These are phyloP conservation scores for Rhodotorula sp. DNA, from an alignment of 1,284 basidiomycete species.

Conservation along the genomic window DNA sequence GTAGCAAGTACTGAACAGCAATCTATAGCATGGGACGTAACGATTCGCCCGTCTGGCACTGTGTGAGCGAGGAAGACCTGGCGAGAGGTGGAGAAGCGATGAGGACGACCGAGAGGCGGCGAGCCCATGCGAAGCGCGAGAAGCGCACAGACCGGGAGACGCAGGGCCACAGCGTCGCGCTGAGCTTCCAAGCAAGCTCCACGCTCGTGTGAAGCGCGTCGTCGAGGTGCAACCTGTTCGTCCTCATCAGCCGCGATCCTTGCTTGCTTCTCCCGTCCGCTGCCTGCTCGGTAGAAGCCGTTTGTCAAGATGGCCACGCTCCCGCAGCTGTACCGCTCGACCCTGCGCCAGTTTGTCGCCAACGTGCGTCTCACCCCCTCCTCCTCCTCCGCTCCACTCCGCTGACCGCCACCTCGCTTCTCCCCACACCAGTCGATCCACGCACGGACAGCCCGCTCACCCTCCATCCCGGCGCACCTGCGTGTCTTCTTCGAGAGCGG, in stretches of 20 bases:
- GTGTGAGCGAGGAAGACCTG: too few species aligned
- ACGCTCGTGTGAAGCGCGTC: too few species aligned
- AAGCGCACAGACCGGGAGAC: too few species aligned
- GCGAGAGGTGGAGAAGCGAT: too few species aligned
- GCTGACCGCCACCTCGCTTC: neutral
- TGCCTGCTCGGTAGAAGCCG: neutral
- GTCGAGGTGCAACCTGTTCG: neutral
- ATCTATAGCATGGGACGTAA: too few species aligned
- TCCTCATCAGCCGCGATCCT: neutral
- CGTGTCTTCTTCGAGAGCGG: constrained; percentile 33
- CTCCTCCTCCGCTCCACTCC: neutral
- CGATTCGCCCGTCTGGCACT: too few species aligned
- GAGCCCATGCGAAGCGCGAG: too few species aligned
- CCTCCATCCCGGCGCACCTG: constrained; percentile 30
- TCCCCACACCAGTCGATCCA: constrained; percentile 35
- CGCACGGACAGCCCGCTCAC: constrained; percentile 24
- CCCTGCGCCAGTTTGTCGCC: constrained; percentile 35
- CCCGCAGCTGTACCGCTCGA: constrained; percentile 33
- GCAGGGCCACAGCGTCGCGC: too few species aligned
- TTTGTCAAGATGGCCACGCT: constrained; percentile 14
- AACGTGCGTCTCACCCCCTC: constrained; percentile 24
- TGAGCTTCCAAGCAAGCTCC: too few species aligned
- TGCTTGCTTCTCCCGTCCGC: neutral
- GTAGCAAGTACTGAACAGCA: too few species aligned
- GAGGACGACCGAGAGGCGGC: too few species aligned